These are phyloP conservation scores for Stylosanthes scabra DNA, from an alignment of 331 rosid species.

Conservation along the genomic window DNA sequence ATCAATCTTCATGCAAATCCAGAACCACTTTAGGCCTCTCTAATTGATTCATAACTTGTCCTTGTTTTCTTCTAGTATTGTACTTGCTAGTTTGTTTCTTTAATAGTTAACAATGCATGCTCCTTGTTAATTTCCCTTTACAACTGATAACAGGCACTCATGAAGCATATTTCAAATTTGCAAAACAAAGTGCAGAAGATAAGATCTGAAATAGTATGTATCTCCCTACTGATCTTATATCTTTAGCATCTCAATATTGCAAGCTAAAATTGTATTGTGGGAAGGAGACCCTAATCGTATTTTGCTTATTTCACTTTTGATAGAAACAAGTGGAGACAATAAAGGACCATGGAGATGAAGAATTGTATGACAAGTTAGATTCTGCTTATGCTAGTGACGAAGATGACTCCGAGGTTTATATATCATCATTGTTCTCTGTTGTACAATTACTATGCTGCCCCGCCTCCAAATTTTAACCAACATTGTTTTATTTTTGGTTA, in stretches of 20 bases:
- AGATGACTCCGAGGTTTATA: slow-evolving; percentile 69
- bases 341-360: slow-evolving; percentile 75
- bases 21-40: not conserved
- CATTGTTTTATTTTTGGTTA: slow-evolving; percentile 3
- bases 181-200: slow-evolving; percentile 69
- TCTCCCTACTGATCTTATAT: slow-evolving; percentile 16
- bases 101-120: slow-evolving; percentile 4
- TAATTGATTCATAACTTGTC: too few relatives aligned
- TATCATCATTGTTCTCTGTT: not conserved
- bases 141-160: slow-evolving; percentile 67
- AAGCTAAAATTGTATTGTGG: slow-evolving; percentile 9
- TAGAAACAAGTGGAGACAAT: slow-evolving; percentile 83
- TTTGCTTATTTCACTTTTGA: slow-evolving; percentile 28
- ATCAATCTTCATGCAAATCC: slow-evolving; percentile 26
- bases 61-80: not conserved
- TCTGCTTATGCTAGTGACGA: slow-evolving; percentile 70
- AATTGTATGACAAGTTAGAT: slow-evolving; percentile 70
- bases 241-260: slow-evolving; percentile 16
- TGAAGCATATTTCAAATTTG: slow-evolving; percentile 65
- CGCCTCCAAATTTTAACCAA: not conserved
- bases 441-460: not conserved
- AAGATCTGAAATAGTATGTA: slow-evolving; percentile 74
- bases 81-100: not conserved
- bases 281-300: slow-evolving; percentile 23
- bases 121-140: slow-evolving; percentile 35